Percentiles rank a stretch among this genome's conserved stretches.
These are phyloP conservation scores for Keithomyces neogunnii DNA, from an alignment of 2,329 filamentous ascomycete genomes.

Conservation along the genomic window DNA sequence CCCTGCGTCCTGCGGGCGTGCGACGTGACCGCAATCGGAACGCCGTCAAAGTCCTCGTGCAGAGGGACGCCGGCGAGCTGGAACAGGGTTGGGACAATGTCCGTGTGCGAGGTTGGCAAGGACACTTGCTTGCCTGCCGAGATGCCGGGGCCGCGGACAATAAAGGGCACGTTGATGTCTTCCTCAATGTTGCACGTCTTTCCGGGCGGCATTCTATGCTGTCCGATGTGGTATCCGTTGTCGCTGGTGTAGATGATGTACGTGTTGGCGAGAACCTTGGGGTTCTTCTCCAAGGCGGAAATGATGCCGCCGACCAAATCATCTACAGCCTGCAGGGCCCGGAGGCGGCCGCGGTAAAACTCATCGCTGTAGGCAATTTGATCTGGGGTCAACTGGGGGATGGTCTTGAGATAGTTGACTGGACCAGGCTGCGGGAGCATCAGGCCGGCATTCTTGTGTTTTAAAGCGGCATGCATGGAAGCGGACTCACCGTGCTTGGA, in stretches of 20 bases:
- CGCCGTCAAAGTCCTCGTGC: conserved; percentile 47
- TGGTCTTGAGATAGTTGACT: conserved; percentile 38
- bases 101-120: conserved; percentile 51
- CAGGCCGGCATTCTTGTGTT: neutral
- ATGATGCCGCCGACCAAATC: conserved; percentile 43
- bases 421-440: conserved; percentile 15
- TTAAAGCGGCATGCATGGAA: neutral
- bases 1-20: conserved; percentile 12
- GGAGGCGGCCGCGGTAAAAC: conserved; percentile 43
- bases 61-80: conserved; percentile 30
- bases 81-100: conserved; percentile 54
- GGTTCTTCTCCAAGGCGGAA: conserved; percentile 29
- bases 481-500: conserved; percentile 39
- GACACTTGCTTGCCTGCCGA: conserved; percentile 28
- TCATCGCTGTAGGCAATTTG: conserved; percentile 39
- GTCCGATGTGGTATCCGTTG: conserved; percentile 53
- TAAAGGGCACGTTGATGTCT: conserved; percentile 50
- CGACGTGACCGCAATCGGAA: conserved; percentile 37
- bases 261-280: conserved; percentile 53
- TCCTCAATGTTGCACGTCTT: conserved; percentile 52
- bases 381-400: conserved; percentile 30
- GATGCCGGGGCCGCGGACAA: conserved; percentile 47
- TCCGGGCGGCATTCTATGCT: conserved; percentile 49
- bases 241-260: conserved; percentile 53
- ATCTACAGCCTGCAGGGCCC: conserved; percentile 45